Evolutionary conservation across 768 basidiomycete genomes (phyloP), one percentile per base, ranked within the genome.

Genomic region (Tubosaeta brunneosetosa): DNA sequence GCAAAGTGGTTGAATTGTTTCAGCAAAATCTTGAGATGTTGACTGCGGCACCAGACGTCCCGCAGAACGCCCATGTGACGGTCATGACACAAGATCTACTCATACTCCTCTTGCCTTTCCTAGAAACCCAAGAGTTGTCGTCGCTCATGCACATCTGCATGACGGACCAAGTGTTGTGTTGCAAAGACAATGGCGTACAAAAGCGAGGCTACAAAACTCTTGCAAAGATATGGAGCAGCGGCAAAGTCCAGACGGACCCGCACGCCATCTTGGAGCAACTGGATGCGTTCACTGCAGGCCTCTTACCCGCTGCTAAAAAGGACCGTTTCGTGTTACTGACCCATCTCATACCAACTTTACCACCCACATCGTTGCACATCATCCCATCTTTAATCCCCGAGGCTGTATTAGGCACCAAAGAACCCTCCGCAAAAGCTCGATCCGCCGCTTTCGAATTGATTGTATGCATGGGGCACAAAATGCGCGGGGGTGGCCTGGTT

Each of bases 191-290:
- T 47, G 91, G 84, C 3, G 84, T 95, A 6, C 95, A 98, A 73
- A 99, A 99, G 72, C 90, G 94, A 59, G 90, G 86, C 9, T 98
- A 98, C 73, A 88, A 95, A 64, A 84, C 88, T 16, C 76, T 98
- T 14, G 77, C 86, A 31, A 86, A 86, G 58, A 67, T 93, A 38
- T 69, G 85, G n/a, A 86, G 87, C 62, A 74, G 74, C 47, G 77
- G 75, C 0, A 85, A 86, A 63, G 73, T 85, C 29, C 64, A 66
- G 31, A 61, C 76, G 41, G 79, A 82, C 55, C 78, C 76, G 12
- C 84, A 87, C 53, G 66, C 67, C 10, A 78, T 87, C 26, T 71
- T 97, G 25, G 75, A 80, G 54, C 75, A 77, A 52, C 69, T 98
- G 44, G 84, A 88, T 45, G 81, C 80, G 33, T 71, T 84, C 31